Conservation (phyloP, 169 alveolate species). For the Perkinsus chesapeaki region DNA sequence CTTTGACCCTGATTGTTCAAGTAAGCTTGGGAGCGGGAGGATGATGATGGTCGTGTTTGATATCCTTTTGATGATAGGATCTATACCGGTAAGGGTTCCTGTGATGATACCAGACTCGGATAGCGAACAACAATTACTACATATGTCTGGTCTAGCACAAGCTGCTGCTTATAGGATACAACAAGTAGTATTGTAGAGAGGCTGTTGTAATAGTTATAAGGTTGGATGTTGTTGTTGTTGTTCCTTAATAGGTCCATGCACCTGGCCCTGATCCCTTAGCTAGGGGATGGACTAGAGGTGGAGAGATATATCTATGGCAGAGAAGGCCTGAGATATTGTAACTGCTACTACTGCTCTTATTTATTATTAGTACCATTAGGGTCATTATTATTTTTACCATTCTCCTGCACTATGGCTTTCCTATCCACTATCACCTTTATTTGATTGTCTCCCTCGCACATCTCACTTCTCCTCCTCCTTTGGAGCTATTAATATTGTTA, state of each 20-base stretch:
- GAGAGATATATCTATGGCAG: conserved; percentile 4
- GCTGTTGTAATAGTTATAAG: too few relatives aligned
- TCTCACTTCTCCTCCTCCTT: not conserved
- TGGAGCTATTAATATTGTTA: not conserved
- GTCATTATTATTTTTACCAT: too few relatives aligned
- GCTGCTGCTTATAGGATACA: not conserved
- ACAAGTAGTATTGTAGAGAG: not conserved
- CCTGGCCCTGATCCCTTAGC: not conserved
- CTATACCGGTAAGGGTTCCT: not conserved
- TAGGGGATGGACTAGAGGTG: conserved; percentile 5
- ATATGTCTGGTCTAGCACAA: not conserved
- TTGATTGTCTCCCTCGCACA: too few relatives aligned
- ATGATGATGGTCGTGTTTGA: not conserved
- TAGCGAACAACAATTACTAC: not conserved
- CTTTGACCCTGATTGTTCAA: not conserved
- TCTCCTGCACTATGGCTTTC: too few relatives aligned
- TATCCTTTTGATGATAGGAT: not conserved
- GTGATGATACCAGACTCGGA: not conserved
- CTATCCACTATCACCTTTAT: too few relatives aligned
- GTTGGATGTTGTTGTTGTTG: too few relatives aligned
- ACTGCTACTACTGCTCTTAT: not conserved
- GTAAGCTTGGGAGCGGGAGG: not conserved
- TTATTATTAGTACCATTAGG: too few relatives aligned
- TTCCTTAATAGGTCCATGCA: not conserved
- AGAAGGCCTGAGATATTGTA: not conserved